A percentile compares a stretch with the other conserved stretches of the same genome.
These are phyloP conservation scores for Mycosphaerelloides madeirae DNA, from an alignment of 2,329 filamentous ascomycete species.

Conservation along the genomic window DNA sequence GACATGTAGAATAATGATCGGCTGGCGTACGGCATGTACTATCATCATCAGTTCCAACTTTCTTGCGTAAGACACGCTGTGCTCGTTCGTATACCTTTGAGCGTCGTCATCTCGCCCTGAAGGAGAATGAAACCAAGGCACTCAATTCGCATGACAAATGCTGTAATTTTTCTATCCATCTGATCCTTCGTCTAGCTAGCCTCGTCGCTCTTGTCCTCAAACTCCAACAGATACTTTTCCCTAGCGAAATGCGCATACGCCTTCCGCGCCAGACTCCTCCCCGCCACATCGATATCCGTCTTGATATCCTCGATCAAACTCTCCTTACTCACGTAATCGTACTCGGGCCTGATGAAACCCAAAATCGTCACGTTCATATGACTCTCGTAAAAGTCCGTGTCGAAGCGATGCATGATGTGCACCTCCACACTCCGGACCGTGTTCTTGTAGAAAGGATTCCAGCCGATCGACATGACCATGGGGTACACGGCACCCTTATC, in stretches of 20 bases:
- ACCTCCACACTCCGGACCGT: constrained; percentile 66
- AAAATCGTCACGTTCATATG: constrained; percentile 74
- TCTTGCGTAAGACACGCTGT: too few relatives aligned
- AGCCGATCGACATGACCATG: constrained; percentile 92
- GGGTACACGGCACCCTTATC: constrained; percentile 56
- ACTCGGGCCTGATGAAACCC: constrained; percentile 85
- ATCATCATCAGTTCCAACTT: too few relatives aligned
- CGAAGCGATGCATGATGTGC: constrained; percentile 68
- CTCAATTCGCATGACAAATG: too few relatives aligned
- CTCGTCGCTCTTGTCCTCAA: constrained; percentile 29
- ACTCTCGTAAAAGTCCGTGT: constrained; percentile 76
- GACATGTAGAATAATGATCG: too few relatives aligned
- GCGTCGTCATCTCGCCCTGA: too few relatives aligned
- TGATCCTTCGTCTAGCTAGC: constrained; percentile 19
- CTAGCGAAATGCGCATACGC: constrained; percentile 54
- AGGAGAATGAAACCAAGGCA: too few relatives aligned
- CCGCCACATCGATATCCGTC: constrained; percentile 79
- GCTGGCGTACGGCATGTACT: too few relatives aligned
- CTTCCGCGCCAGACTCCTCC: constrained; percentile 63
- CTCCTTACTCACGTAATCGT: constrained; percentile 79
- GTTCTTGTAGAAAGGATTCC: constrained; percentile 98
- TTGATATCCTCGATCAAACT: constrained; percentile 83
- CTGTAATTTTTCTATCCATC: too few relatives aligned
- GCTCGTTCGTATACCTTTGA: too few relatives aligned
- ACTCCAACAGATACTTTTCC: constrained; percentile 39